A percentile compares a stretch with the other conserved stretches of the same genome.
Evolutionary conservation across 768 basidiomycete genomes (phyloP).

Genomic region (Podaxis sp.): DNA sequence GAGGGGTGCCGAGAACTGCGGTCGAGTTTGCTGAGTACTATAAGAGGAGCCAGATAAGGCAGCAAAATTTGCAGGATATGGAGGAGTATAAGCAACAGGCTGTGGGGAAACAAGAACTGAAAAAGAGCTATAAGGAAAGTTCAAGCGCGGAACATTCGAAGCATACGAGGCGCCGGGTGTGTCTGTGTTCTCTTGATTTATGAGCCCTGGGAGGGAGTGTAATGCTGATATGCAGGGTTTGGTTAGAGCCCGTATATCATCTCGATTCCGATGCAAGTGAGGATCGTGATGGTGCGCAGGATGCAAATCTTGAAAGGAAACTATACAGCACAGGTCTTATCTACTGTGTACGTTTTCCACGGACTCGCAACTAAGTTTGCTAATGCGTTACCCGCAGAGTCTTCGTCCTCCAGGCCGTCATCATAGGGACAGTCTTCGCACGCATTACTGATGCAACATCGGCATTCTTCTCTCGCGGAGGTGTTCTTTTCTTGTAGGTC

Average conservation of each 20-base stretch:
- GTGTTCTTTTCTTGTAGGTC: conserved; percentile 69
- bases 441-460: conserved; percentile 48
- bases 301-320: conserved; percentile 41
- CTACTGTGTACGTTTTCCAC: conserved; percentile 22
- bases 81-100: conserved; percentile 44
- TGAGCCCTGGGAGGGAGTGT: neutral
- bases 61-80: conserved; percentile 38
- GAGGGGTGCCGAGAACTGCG: conserved; percentile 43
- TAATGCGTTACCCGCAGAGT: conserved; percentile 31
- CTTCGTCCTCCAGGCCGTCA: conserved; percentile 36
- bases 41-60: conserved; percentile 23
- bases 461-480: conserved; percentile 69
- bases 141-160: conserved; percentile 52
- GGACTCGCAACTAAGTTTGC: neutral
- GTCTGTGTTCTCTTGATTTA: neutral
- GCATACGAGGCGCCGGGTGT: conserved; percentile 33
- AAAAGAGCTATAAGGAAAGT: conserved; percentile 42
- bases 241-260: conserved; percentile 38
- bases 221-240: neutral
- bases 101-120: conserved; percentile 43
- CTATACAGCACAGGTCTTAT: conserved; percentile 28
- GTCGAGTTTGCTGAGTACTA: conserved; percentile 46
- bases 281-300: conserved; percentile 41
- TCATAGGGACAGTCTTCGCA: conserved; percentile 65
- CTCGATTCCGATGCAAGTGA: conserved; percentile 41